Evolutionary conservation across 1,284 basidiomycete species (phyloP), one percentile per base, ranked within the genome.

Genomic region (Ganoderma lingzhi): DNA sequence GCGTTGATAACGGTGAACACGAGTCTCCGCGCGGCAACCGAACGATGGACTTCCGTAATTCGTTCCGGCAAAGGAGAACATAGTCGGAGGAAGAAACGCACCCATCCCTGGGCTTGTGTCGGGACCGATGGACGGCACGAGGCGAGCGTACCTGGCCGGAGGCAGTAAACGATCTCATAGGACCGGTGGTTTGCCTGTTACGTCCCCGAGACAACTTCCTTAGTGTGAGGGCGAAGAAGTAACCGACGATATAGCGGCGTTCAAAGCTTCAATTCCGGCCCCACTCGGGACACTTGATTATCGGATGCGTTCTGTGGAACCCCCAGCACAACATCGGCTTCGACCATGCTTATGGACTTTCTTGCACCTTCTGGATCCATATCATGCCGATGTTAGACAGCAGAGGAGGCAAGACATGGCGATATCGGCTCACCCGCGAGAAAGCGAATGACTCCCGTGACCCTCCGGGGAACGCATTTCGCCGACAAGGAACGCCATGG

Each of bases 1-100:
- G 44, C 62, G 19, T 51, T 12, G 62, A 44, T 45, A 19, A 45
- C 28, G 62, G 17, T 45, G 62, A 28, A 44, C 44, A 63, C 35
- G 62, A 39, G 62, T 55, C n/a, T 32, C 6, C 45, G 30, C 48
- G 48, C 35, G 48, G 62, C 35, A 12, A 23, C 14, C 32, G 32
- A 55, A 28, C n/a, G 30, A 12, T 53, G 12, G 14, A 35, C 58
- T 23, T 23, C 58, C 37, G 39, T 42, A 41, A 41, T 37, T 8
- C 15, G 35, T 41, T 39, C 58, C 10, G 59, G 23, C 12, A 41
- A 28, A 41, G 35, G 56, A 32, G 17, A 19, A 6, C 32, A 35
- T 12, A 23, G 19, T 59, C 56, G 56, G 56, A 59, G 32, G 35
- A 39, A 59, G 35, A 39, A 9, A 39, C 37, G 35, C 32, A 59